Evolutionary conservation across 129 eudicot genomes (phyloP).

Genomic region (Oenanthe sinensis): DNA sequence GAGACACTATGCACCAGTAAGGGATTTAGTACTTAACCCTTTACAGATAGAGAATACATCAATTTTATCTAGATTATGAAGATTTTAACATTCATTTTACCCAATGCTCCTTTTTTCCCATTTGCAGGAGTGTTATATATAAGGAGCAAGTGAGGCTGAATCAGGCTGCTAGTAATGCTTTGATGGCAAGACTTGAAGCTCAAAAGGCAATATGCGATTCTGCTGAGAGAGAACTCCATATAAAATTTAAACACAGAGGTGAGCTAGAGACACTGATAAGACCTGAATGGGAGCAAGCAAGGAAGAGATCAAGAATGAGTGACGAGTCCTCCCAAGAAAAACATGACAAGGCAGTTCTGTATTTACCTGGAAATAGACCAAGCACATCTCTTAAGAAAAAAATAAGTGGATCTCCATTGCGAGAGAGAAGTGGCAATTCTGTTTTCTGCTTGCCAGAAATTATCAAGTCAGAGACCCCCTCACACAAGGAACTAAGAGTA

Average conservation of each 20-base stretch:
- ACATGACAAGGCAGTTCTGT: constrained; percentile 32
- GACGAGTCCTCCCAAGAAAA: constrained; percentile 24
- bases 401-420: constrained; percentile 12
- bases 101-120: background rate
- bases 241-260: constrained; percentile 56
- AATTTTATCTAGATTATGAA: background rate
- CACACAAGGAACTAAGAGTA: constrained; percentile 60
- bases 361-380: constrained; percentile 31
- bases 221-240: constrained; percentile 80
- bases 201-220: constrained; percentile 82
- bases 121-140: constrained; percentile 81
- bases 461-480: constrained; percentile 18
- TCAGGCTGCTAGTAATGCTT: constrained; percentile 83
- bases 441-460: constrained; percentile 28
- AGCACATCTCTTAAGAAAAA: constrained; percentile 7
- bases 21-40: constrained; percentile 15
- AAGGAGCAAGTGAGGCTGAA: constrained; percentile 87
- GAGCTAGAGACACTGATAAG: constrained; percentile 65
- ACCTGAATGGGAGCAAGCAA: constrained; percentile 69
- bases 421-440: constrained; percentile 24
- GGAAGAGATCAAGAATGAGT: constrained; percentile 80
- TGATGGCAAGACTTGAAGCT: constrained; percentile 91
- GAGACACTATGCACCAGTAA: constrained; percentile 99
- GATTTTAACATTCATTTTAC: background rate
- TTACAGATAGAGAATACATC: background rate